Percentiles rank a stretch among this genome's conserved stretches.
phyloP scores from a whole-genome alignment of 352 stramenopile species.

The Phytophthora sp. region DNA sequence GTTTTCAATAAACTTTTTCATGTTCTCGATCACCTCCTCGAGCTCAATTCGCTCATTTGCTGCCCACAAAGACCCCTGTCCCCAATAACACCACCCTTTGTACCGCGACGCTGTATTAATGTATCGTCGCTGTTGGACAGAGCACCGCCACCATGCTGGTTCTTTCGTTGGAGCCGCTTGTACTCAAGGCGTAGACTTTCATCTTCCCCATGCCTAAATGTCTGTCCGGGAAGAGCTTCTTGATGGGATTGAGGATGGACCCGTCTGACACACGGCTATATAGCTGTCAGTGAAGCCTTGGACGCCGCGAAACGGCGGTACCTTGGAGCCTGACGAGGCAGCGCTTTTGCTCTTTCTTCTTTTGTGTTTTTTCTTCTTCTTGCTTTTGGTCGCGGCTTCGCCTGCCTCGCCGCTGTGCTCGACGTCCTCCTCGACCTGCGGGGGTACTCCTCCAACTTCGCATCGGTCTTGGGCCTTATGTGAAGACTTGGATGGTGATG shows the following conservation, averaged over 20 bases:
- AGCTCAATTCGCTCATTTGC: constrained; percentile 60
- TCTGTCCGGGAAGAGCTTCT: constrained; percentile 64
- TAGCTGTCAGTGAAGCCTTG: constrained; percentile 94
- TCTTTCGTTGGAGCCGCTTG: constrained; percentile 58
- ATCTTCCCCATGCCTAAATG: constrained; percentile 75
- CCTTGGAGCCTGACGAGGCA: constrained; percentile 42
- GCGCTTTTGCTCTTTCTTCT: constrained; percentile 50
- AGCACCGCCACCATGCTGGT: constrained; percentile 5
- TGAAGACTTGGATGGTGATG: constrained; percentile 20
- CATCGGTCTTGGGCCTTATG: constrained; percentile 15
- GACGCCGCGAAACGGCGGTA: constrained; percentile 75
- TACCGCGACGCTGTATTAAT: constrained; percentile 7
- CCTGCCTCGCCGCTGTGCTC: constrained; percentile 25
- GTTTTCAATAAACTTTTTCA: constrained; percentile 86
- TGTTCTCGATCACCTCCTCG: constrained; percentile 79
- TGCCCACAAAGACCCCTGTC: constrained; percentile 20
- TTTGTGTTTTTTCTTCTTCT: constrained; percentile 89
- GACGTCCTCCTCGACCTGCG: constrained; percentile 14
- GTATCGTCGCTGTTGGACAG: constrained; percentile 10
- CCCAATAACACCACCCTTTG: constrained; percentile 15
- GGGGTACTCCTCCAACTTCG: constrained; percentile 30
- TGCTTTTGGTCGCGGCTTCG: constrained; percentile 18
- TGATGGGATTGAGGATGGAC: constrained; percentile 94
- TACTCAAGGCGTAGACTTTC: constrained; percentile 75
- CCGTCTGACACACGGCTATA: constrained; percentile 94